Evolutionary conservation across 2,329 filamentous ascomycete species (phyloP), one percentile per base, ranked within the genome.

Genomic region (Aspergillus sp.): DNA sequence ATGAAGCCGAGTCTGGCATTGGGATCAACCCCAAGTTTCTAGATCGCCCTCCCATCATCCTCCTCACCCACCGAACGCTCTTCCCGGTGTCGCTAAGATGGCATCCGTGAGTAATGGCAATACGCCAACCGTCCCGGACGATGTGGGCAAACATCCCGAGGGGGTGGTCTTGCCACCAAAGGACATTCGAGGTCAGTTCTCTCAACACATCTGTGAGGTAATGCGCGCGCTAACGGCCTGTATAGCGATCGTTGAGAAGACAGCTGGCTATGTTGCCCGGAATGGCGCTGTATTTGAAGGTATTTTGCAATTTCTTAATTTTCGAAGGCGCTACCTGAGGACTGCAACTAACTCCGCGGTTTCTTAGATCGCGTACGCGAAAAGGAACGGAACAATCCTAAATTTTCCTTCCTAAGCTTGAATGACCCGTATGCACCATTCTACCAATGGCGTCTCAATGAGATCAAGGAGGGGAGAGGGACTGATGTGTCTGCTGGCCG

Each of bases 371-470:
- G 89, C 66, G 89, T 99, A 65, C 88, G 90, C 68, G 87, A 93
- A 64, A 96, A 95, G 76, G 89, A 96, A 73, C 84, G 85, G 67
- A 83, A 82, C 64, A 95, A 96, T 69, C 85, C 90, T n/a, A 96
- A 96, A 71, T 95, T 98, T 74, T 91, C 89, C 68, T 99, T 98
- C 74, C 79, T 99, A 31, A 87, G 85, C 68, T 80, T 84, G 15
- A 83, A 85, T 65, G 93, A 99, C 76, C 84, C 92, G 2, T 99
- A 97, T 77, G 85, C 92, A 63, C 81, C 88, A 8, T 99, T 90
- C 77, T 99, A 97, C 73, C 79, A 87, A 78, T 99, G 95, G 95
- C 88, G 93, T 64, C 82, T 97, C 31, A 84, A 84, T 60, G 93
- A 98, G 77, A 89, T 97, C 73, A 88, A 84, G 68, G 88, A 88